A percentile compares a stretch with the other conserved stretches of the same genome.
Evolutionary conservation across 2,329 filamentous ascomycete species (phyloP).

Genomic region (Diplodia sapinea): DNA sequence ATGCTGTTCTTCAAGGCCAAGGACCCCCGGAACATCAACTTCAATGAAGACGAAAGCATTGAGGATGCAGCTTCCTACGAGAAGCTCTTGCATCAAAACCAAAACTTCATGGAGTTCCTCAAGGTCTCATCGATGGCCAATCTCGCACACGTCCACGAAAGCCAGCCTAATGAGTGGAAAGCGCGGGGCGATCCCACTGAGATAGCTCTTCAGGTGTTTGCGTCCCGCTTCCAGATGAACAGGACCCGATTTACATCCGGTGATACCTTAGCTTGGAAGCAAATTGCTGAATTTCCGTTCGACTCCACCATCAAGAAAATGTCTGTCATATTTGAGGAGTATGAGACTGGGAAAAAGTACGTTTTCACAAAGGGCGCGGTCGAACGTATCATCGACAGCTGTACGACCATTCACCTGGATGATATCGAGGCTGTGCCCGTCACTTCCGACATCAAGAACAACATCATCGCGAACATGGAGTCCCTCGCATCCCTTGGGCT

Average conservation of each 20-base stretch:
- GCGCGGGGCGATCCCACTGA: conserved; percentile 73
- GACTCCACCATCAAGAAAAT: conserved; percentile 78
- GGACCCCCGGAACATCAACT: conserved; percentile 38
- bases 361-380: conserved; percentile 72
- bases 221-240: conserved; percentile 70
- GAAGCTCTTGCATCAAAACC: conserved; percentile 54
- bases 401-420: conserved; percentile 59
- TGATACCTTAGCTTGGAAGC: conserved; percentile 42
- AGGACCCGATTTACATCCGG: conserved; percentile 57
- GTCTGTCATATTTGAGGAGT: conserved; percentile 69
- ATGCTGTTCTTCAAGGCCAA: conserved; percentile 37
- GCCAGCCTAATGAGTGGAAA: conserved; percentile 64
- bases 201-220: conserved; percentile 77
- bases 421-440: conserved; percentile 51
- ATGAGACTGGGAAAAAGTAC: conserved; percentile 47
- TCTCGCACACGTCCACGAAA: conserved; percentile 65
- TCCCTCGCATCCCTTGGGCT: conserved; percentile 69
- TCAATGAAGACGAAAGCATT: not conserved
- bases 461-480: conserved; percentile 72
- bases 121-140: conserved; percentile 70
- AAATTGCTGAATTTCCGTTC: conserved; percentile 71
- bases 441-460: conserved; percentile 59
- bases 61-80: conserved; percentile 31
- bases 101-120: conserved; percentile 61
- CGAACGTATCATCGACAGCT: conserved; percentile 70